Conservation (phyloP, 2,329 filamentous ascomycete genomes). For the Penicillium sp. region DNA sequence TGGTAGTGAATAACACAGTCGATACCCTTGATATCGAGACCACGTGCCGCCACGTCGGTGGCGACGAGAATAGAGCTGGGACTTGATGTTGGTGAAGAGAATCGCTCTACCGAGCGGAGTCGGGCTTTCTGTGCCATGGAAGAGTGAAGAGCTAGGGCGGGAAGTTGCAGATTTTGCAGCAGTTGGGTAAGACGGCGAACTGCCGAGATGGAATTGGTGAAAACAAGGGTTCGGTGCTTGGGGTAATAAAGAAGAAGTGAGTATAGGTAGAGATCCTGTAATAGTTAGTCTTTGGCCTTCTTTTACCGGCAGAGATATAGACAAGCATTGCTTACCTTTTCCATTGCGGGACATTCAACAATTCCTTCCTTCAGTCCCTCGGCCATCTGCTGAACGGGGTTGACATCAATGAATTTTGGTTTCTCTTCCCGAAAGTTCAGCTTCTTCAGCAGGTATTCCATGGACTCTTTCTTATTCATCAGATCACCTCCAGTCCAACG, state of each 20-base stretch:
- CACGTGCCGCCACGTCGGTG: constrained; percentile 92
- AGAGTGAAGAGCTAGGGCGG: constrained; percentile 79
- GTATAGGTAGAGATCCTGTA: constrained; percentile 87
- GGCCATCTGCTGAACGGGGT: constrained; percentile 88
- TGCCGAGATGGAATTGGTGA: constrained; percentile 93
- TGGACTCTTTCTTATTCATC: constrained; percentile 74
- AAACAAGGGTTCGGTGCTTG: constrained; percentile 79
- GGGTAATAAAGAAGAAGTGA: constrained; percentile 81
- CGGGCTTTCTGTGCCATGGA: constrained; percentile 96
- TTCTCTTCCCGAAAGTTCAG: constrained; percentile 82
- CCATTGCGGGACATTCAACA: constrained; percentile 87
- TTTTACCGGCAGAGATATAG: neutral
- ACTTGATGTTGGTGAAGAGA: constrained; percentile 64
- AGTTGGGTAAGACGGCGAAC: constrained; percentile 84
- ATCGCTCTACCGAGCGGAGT: constrained; percentile 87
- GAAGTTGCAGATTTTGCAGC: constrained; percentile 78
- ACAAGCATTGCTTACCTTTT: constrained; percentile 66
- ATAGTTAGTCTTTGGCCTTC: neutral
- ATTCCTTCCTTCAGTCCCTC: constrained; percentile 82
- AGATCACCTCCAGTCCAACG: constrained; percentile 62
- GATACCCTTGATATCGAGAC: constrained; percentile 88
- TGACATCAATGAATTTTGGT: constrained; percentile 90
- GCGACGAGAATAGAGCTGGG: constrained; percentile 75
- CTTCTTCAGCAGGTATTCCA: constrained; percentile 90
- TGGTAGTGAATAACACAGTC: constrained; percentile 95